Evolutionary conservation across 768 basidiomycete species (phyloP), one percentile per base, ranked within the genome.

Genomic region (Pleurotus cornucopiae): DNA sequence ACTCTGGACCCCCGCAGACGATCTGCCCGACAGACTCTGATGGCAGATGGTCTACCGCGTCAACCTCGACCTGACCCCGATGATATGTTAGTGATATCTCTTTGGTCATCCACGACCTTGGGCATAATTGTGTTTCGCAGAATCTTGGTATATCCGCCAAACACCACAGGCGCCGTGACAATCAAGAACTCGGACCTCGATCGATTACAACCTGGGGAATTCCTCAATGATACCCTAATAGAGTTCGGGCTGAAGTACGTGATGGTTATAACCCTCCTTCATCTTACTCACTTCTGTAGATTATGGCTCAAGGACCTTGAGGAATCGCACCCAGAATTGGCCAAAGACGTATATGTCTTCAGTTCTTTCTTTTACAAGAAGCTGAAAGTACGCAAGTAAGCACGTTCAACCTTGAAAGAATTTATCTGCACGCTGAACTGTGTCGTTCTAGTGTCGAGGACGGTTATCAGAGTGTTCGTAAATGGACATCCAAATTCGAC

Each of bases 331-430:
- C 85, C 87, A 2, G 77, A 76, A 13, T 71, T 91, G 3, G 89
- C 84, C 1, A 79, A 85, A 2, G 80, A 90, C 61, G 77, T 95
- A 1, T 88, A 98, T 64, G 81, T 98, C 3, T 98, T 98, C 76
- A 98, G 88, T 68, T 95, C 95, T 0, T 99, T 98, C 73, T 98
- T 99, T 71, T 98, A 95, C 76, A 92, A 95, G 75, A 96, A 97
- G 69, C 72, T 99, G 23, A 87, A 86, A 57, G 79, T 80, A 53
- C 88, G 82, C 66, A 81, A 77, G 85, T 86, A 66, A 39, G 75
- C 66, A 21, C 37, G 49, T 39, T 41, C n/a, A n/a, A 3, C 11
- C 7, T 30, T 26, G 49, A 4, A 16, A n/a, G 21, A 6, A 20
- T 16, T 37, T 41, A 44, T 16, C 2, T 41, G 12, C 25, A 54